A percentile compares a stretch with the other conserved stretches of the same genome.
Conservation (phyloP, 1,284 basidiomycete species). For the Cutaneotrichosporon spelunceum region DNA sequence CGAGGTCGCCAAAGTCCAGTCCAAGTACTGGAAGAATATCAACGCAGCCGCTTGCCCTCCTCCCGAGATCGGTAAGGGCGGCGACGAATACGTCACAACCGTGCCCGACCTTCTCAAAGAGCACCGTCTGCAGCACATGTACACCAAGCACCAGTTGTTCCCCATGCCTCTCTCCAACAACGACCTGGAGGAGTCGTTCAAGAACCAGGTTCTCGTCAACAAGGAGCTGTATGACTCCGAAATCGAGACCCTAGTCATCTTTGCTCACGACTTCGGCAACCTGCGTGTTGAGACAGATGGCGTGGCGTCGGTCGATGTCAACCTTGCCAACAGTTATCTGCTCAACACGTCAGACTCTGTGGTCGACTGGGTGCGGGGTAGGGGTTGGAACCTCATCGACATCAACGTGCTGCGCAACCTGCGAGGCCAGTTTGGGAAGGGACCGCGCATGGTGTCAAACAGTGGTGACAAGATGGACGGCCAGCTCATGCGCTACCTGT, state of each 20-base stretch:
- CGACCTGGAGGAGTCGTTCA: constrained; percentile 66
- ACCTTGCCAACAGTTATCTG: constrained; percentile 75
- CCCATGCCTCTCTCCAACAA: constrained; percentile 70
- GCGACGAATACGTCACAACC: constrained; percentile 25
- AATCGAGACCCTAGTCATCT: constrained; percentile 63
- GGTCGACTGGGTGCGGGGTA: constrained; percentile 66
- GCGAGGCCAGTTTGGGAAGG: constrained; percentile 41
- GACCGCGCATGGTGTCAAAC: constrained; percentile 33
- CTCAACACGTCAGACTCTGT: constrained; percentile 79
- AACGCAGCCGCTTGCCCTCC: constrained; percentile 74
- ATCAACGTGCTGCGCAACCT: constrained; percentile 77
- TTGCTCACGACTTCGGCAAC: constrained; percentile 90
- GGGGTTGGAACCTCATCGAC: constrained; percentile 72
- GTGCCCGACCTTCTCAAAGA: constrained; percentile 72
- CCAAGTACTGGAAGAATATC: constrained; percentile 84
- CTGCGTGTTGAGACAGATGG: constrained; percentile 74
- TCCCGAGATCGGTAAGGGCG: constrained; percentile 48
- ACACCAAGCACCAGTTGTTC: constrained; percentile 67
- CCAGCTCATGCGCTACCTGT: constrained; percentile 74
- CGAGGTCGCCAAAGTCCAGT: constrained; percentile 79
- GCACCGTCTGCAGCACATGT: constrained; percentile 75
- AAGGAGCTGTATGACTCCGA: constrained; percentile 56
- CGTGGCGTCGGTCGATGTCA: constrained; percentile 66
- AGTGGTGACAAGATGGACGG: constrained; percentile 33
- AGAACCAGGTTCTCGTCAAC: constrained; percentile 74